Percentiles rank a stretch among this genome's conserved stretches.
Evolutionary conservation across 179 eudicot species (phyloP).

Genomic region (Drosera spatulata): DNA sequence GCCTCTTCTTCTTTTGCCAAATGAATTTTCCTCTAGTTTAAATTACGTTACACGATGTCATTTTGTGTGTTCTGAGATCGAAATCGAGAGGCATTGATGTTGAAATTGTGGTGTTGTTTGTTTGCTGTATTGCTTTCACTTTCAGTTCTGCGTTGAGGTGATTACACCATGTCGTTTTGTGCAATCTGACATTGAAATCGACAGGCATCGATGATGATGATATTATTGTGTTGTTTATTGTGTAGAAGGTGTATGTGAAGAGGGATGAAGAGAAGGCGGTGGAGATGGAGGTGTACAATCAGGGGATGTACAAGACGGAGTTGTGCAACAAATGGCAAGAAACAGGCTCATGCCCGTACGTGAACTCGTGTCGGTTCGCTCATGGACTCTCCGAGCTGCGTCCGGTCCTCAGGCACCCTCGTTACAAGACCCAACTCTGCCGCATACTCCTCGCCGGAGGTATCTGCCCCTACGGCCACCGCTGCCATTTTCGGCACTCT

Average conservation of each 20-base stretch:
- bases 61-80: too few relatives aligned
- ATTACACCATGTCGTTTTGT: too few relatives aligned
- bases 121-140: too few relatives aligned
- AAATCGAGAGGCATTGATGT: too few relatives aligned
- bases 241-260: conserved; percentile 36
- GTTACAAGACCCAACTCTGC: conserved; percentile 74
- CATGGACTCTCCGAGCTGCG: conserved; percentile 65
- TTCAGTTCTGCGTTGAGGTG: too few relatives aligned
- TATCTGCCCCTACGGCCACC: conserved; percentile 68
- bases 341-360: conserved; percentile 50
- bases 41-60: too few relatives aligned
- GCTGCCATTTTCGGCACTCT: conserved; percentile 74
- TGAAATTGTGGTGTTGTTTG: too few relatives aligned
- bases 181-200: too few relatives aligned
- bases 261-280: conserved; percentile 36
- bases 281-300: conserved; percentile 64
- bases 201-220: too few relatives aligned
- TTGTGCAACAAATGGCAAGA: conserved; percentile 85
- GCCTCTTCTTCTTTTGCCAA: too few relatives aligned
- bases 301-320: conserved; percentile 69
- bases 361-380: conserved; percentile 57
- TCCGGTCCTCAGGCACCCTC: conserved; percentile 65
- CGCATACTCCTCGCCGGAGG: conserved; percentile 63
- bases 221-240: too few relatives aligned
- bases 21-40: too few relatives aligned